Conservation (phyloP, 495 filamentous ascomycete species). For the Melanomma pulvis-pyrius region DNA sequence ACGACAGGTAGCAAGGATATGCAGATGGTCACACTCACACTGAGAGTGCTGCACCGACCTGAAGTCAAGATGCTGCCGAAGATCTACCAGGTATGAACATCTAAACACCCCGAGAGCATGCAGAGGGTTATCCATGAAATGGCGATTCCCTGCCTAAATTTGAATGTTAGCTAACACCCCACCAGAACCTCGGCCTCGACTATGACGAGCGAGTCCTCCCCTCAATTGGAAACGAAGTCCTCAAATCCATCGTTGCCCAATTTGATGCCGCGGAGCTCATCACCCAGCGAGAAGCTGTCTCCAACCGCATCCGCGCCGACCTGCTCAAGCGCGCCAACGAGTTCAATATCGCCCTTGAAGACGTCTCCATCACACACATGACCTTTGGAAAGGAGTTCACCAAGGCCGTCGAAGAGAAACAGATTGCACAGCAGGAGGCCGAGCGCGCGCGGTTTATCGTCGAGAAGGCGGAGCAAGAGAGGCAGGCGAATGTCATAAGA, state of each 20-base stretch:
- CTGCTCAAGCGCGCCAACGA: slow-evolving; percentile 93
- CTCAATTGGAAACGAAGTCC: slow-evolving; percentile 99
- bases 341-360: slow-evolving; percentile 99
- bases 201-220: slow-evolving; percentile 99
- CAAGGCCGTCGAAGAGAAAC: slow-evolving; percentile 97
- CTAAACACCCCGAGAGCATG: background rate
- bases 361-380: slow-evolving; percentile 99
- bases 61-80: slow-evolving; percentile 90
- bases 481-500: slow-evolving; percentile 96
- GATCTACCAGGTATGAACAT: slow-evolving; percentile 84
- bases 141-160: background rate
- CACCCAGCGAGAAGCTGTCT: slow-evolving; percentile 96
- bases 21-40: slow-evolving; percentile 99
- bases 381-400: slow-evolving; percentile 99
- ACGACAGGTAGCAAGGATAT: slow-evolving; percentile 98
- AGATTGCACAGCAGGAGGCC: slow-evolving; percentile 99
- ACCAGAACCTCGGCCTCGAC: slow-evolving; percentile 78
- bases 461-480: slow-evolving; percentile 98
- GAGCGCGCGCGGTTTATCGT: slow-evolving; percentile 97
- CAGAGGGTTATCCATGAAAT: background rate
- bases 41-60: slow-evolving; percentile 92
- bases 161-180: background rate
- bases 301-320: slow-evolving; percentile 91
- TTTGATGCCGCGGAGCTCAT: slow-evolving; percentile 99
- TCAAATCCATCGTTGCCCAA: slow-evolving; percentile 98